phyloP scores from a whole-genome alignment of 1,139 yeast genomes.

The Scheffersomyces titani region DNA sequence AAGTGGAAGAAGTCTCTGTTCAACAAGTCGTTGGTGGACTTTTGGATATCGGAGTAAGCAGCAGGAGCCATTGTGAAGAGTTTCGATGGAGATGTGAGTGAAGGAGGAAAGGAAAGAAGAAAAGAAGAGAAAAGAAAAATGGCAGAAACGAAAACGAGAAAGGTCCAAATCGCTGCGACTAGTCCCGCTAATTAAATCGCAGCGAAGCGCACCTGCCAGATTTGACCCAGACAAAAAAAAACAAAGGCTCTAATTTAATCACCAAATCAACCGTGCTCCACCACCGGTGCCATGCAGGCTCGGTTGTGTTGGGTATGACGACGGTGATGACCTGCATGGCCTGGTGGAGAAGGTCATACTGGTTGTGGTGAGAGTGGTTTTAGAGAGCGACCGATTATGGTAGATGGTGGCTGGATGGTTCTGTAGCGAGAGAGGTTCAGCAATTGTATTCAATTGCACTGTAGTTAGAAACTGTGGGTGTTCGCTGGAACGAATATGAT shows the following conservation, averaged over 20 bases:
- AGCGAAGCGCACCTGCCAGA: neutral
- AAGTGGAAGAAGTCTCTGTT: constrained; percentile 92
- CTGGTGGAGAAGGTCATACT: neutral
- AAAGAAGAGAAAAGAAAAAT: neutral
- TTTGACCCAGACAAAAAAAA: neutral
- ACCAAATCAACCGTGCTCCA: neutral
- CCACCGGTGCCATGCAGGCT: neutral
- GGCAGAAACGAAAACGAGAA: neutral
- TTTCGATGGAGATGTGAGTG: neutral
- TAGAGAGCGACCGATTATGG: neutral
- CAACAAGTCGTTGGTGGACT: constrained; percentile 86
- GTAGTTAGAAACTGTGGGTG: too few relatives aligned
- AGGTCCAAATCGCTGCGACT: neutral
- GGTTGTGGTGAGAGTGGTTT: neutral
- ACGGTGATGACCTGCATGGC: neutral
- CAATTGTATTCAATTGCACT: neutral
- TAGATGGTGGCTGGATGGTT: neutral
- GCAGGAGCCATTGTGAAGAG: constrained; percentile 54
- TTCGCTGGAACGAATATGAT: too few relatives aligned
- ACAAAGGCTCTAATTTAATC: neutral
- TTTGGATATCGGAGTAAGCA: constrained; percentile 87
- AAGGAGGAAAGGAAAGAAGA: neutral
- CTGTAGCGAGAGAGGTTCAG: too few relatives aligned
- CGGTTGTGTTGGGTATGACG: neutral
- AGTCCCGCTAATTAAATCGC: neutral